phyloP scores from a whole-genome alignment of 176 grass and related monocot species.

The Eleusine indica region DNA sequence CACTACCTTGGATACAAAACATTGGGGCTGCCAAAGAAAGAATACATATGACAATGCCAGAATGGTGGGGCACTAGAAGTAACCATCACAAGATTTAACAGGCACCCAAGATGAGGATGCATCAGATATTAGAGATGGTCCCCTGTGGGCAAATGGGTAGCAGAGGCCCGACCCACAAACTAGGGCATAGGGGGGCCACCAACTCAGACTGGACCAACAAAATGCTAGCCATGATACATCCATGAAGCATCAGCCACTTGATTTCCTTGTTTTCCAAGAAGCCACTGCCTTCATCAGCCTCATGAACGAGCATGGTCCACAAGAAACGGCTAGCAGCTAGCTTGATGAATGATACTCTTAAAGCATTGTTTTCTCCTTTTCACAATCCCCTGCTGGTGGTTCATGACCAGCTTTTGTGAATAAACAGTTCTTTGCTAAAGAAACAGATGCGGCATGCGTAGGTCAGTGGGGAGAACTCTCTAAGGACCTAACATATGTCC shows the following conservation, averaged over 20 bases:
- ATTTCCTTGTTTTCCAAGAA: conserved; percentile 56
- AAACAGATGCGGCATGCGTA: conserved; percentile 19
- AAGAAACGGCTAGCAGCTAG: conserved; percentile 38
- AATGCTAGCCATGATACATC: conserved; percentile 55
- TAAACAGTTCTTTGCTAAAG: conserved; percentile 43
- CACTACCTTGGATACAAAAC: conserved; percentile 28
- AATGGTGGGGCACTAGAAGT: conserved; percentile 29
- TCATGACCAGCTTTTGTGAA: conserved; percentile 33
- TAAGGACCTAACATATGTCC: conserved; percentile 28
- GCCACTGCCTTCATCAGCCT: conserved; percentile 50
- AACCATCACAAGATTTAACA: conserved; percentile 36
- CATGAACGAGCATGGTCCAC: conserved; percentile 48
- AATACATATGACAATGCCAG: conserved; percentile 23
- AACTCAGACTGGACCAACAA: conserved; percentile 42
- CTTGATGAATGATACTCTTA: conserved; percentile 38
- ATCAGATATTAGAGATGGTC: conserved; percentile 36
- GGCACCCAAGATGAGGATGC: conserved; percentile 29
- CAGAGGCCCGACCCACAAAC: conserved; percentile 40
- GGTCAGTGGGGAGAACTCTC: conserved; percentile 21
- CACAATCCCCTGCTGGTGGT: conserved; percentile 22
- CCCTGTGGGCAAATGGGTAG: conserved; percentile 28
- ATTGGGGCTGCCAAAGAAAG: conserved; percentile 34
- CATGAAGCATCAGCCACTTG: conserved; percentile 44
- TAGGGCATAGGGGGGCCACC: conserved; percentile 26
- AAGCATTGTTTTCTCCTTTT: conserved; percentile 31